These are phyloP conservation scores for Pilaira anomala DNA, from an alignment of 192 early-diverging fungal genomes.

Conservation along the genomic window DNA sequence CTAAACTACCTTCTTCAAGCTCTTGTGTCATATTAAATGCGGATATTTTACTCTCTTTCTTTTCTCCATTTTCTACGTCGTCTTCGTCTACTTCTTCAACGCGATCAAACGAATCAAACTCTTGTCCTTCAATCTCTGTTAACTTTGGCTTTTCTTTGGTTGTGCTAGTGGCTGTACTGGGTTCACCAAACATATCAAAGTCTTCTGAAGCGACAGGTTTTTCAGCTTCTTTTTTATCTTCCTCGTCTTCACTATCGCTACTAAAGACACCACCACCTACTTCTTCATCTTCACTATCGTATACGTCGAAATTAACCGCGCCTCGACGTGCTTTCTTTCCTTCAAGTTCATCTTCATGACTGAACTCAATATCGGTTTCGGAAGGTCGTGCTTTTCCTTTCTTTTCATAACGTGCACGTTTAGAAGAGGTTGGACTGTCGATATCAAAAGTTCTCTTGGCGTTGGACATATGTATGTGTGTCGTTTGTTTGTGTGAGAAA, in stretches of 20 bases:
- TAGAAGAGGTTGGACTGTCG: background rate
- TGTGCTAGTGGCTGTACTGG: too few relatives aligned
- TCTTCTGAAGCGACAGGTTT: slow-evolving; percentile 37
- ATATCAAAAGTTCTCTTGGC: slow-evolving; percentile 19
- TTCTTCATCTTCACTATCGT: slow-evolving; percentile 44
- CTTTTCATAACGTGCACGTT: slow-evolving; percentile 11
- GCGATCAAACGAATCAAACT: slow-evolving; percentile 43
- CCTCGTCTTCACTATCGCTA: slow-evolving; percentile 30
- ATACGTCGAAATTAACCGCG: slow-evolving; percentile 46
- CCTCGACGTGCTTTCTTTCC: slow-evolving; percentile 45
- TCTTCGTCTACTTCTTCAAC: slow-evolving; percentile 48
- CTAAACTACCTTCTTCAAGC: slow-evolving; percentile 68
- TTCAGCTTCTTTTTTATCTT: slow-evolving; percentile 34
- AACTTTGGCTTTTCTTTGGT: slow-evolving; percentile 20
- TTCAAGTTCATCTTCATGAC: slow-evolving; percentile 51
- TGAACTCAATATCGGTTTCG: slow-evolving; percentile 35
- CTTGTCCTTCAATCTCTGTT: slow-evolving; percentile 54
- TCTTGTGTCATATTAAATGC: slow-evolving; percentile 80
- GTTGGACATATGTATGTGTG: slow-evolving; percentile 5
- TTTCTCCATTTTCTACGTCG: slow-evolving; percentile 45
- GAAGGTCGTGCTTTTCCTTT: background rate
- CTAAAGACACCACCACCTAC: slow-evolving; percentile 37
- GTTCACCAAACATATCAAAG: slow-evolving; percentile 60
- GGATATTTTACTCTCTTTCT: slow-evolving; percentile 49
- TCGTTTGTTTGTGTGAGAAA: too few relatives aligned